Base-by-base conservation (phyloP, 148 eudicot species). In the Nepenthes gracilis region DNA sequence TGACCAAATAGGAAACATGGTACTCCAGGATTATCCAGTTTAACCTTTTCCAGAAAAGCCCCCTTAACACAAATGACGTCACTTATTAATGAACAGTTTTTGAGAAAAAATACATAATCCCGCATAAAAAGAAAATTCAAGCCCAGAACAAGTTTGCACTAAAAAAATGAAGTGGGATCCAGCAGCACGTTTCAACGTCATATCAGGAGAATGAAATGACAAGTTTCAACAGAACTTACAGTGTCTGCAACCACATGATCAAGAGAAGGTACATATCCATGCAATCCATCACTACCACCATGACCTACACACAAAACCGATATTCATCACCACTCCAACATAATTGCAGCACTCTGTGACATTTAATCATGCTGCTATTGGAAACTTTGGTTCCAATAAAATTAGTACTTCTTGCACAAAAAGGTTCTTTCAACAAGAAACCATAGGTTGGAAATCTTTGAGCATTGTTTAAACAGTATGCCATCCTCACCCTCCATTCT, bases 201-300 rank as follows among this genome's bases (percentile, higher is more conserved):
- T 4, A 55, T 7, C 11, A 55, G 37, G 11, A 33, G 37, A 55
- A 35, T 10, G 33, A 35, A 55, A 55, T 55, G 36, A 55, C 6
- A 10, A 52, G 2, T 13, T 52, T 52, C 58, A 55, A 32, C 6
- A 59, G 43, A 65, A 15, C 66, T 54, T 86, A 90, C 97, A 85
- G 74, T 65, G 66, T 90, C 94, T 55, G 53, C 64, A 69, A 87
- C 92, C 38, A 87, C 88, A 58, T 80, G 67, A 71, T 90, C 88
- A 14, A 87, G 95, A 37, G 95, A 90, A 70, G 72, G 85, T 43
- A 90, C 95, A 70, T 81, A 90, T 50, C 87, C 91, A 72, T 90
- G 97, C 70, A 90, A 78, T 56, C 97, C 97, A 71, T 90, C 97
- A 70, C 97, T 90, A 71, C 95, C 97, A 66, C 97, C 97, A 60